phyloP scores from a whole-genome alignment of 1,139 yeast genomes.

The Sugiyamaella grinbergsii region DNA sequence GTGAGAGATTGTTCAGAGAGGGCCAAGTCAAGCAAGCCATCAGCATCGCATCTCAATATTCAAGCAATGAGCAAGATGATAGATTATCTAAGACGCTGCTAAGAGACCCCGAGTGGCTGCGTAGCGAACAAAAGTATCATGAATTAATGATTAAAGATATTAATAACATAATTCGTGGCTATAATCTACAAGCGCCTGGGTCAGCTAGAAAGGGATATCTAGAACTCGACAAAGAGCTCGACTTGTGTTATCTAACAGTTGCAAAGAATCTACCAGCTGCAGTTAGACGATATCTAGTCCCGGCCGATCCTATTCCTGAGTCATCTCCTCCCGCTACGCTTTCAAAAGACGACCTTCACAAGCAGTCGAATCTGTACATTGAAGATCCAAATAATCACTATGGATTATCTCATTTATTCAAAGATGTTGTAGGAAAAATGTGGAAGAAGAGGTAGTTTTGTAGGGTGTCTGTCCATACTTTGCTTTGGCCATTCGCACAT shows the following conservation, averaged over 20 bases:
- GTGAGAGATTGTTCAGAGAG: not conserved
- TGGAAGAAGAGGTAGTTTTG: slow-evolving; percentile 11
- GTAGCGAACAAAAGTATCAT: slow-evolving; percentile 46
- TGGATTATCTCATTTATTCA: slow-evolving; percentile 35
- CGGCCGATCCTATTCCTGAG: slow-evolving; percentile 22
- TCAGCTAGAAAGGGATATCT: slow-evolving; percentile 72
- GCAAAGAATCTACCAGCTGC: slow-evolving; percentile 23
- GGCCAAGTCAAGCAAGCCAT: slow-evolving; percentile 9
- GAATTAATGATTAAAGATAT: slow-evolving; percentile 50
- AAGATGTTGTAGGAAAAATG: slow-evolving; percentile 28
- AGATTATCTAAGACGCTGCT: no score
- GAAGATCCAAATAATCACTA: slow-evolving; percentile 38
- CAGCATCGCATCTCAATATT: slow-evolving; percentile 14
- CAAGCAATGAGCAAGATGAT: slow-evolving; percentile 9
- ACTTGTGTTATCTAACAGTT: slow-evolving; percentile 22
- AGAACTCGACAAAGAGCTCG: slow-evolving; percentile 53
- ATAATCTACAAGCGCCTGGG: slow-evolving; percentile 79
- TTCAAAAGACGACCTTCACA: slow-evolving; percentile 25
- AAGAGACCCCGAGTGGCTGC: slow-evolving; percentile 46
- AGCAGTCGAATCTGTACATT: slow-evolving; percentile 26
- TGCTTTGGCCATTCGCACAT: no score
- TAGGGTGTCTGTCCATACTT: no score
- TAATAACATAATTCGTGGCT: slow-evolving; percentile 65
- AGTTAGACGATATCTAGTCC: slow-evolving; percentile 24
- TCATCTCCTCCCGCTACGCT: slow-evolving; percentile 20